Base-by-base conservation (phyloP, 352 stramenopile species). In the Pythium biforme region DNA sequence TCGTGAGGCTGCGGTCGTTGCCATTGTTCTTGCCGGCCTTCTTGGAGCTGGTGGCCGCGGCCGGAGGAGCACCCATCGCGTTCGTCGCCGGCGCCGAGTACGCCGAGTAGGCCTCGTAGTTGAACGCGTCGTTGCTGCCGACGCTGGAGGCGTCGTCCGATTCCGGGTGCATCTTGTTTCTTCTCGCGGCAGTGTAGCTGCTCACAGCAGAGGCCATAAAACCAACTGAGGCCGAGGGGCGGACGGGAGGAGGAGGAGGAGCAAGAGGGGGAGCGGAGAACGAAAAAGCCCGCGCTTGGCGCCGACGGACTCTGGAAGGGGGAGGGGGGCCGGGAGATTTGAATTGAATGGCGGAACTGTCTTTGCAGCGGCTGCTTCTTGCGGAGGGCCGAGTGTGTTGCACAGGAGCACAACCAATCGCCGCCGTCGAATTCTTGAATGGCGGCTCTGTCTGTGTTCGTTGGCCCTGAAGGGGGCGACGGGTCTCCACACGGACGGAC, bases 191-290 rank as follows among this genome's bases (percentile, higher is more conserved):
- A 55, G 40, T 39, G 74, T 79, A 71, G 74, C 75, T 69, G 67
- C 55, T 71, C 47, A 58, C 67, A 60, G 71, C 65, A 59, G 68
- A 81, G 75, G 74, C 74, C 78, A 88, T 88, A 83, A 82, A 87
- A 82, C 66, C 70, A 72, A 77, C 73, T 85, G 66, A 60, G 31
- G 31, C 10, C 5, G 31, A 10, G 31, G 31, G 31, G 52, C 25
- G 51, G 55, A 72, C 51, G 64, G 22, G 62, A 48, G 70, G 62
- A 73, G 69, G 69, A 70, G 59, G 68, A 64, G 59, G 31, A 46
- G 60, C 33, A 17, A 52, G 31, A 48, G 39, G 53, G 26, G 50
- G 51, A 55, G 55, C 50, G 26, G 50, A 56, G 61, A 65, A 73
- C 65, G 69, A 53, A 67, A 66, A 67, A 62, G 23, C 45, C 29